Base-by-base conservation (phyloP, 768 basidiomycete genomes). In the Megacollybia marginata region DNA sequence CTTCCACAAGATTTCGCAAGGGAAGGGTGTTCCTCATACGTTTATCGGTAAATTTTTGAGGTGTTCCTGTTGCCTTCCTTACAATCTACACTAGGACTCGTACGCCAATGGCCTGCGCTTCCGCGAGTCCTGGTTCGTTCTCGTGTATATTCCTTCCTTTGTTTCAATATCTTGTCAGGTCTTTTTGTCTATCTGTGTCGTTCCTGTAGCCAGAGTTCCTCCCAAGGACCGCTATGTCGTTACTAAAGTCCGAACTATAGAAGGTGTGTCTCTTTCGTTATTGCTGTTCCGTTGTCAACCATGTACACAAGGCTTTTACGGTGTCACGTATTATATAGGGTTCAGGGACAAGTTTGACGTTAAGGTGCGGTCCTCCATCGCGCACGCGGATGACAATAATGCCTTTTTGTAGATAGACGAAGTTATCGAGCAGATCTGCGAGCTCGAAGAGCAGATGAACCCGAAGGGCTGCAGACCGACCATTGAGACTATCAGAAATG, bases 41-140 rank as follows among this genome's bases (percentile, higher is more conserved):
- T 87, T 85, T 52, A 69, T 74, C 46, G 71, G 76, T 75, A 49
- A 48, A 58, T 57, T 40, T 3, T 10, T 38, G 36, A 15, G 9
- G 18, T 1, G 28, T 42, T 28, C 19, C 19, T 1, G 9, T 31
- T 40, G 5, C 19, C 8, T 33, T 33, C 33, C 20, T 13, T 45
- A 49, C 12, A 38, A 45, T 45, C 28, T 49, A 15, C 3, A 31
- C 18, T 44, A 71, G 79, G 76, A 1, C 82, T 85, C 59, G 65
- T 85, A 31, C 72, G 76, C 4, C 82, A 79, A 57, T 82, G 82
- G 79, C 83, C 83, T 18, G 75, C 82, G 15, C 69, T 88, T n/a
- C 85, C 85, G 33, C 69, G 73, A 2, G 73, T 85, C 23, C 75
- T 82, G 15, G 82, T 82, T 55, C 54, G 79, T 72, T 20, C 19